Evolutionary conservation across 352 stramenopile genomes (phyloP).

Genomic region (Pythium brachiatum): DNA sequence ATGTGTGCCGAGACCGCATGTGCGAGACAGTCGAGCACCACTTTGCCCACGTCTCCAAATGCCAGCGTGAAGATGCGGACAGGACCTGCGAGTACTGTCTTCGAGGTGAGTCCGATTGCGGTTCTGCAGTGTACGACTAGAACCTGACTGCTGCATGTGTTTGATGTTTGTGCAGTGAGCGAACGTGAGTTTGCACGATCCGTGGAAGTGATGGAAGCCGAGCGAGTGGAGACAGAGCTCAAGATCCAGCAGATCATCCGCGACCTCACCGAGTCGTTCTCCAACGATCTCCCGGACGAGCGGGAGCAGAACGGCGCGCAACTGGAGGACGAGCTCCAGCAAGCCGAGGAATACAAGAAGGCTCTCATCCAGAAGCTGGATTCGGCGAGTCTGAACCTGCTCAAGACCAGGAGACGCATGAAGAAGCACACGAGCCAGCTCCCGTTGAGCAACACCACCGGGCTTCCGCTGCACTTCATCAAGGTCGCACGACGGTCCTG

Average conservation of each 20-base stretch:
- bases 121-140: neutral
- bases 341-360: conserved; percentile 29
- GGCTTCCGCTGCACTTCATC: conserved; percentile 26
- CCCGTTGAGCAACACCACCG: conserved; percentile 10
- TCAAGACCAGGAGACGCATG: conserved; percentile 22
- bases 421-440: conserved; percentile 8
- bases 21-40: conserved; percentile 32
- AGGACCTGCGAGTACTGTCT: conserved; percentile 32
- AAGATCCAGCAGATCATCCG: conserved; percentile 27
- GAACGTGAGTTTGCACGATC: conserved; percentile 29
- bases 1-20: conserved; percentile 23
- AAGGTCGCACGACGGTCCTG: conserved; percentile 8
- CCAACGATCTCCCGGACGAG: conserved; percentile 25
- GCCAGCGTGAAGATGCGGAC: conserved; percentile 18
- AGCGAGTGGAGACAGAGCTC: conserved; percentile 23
- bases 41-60: conserved; percentile 28
- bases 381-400: conserved; percentile 18
- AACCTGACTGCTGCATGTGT: neutral
- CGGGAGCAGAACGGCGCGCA: conserved; percentile 30
- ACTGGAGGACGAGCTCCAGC: conserved; percentile 32
- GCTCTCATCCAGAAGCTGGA: conserved; percentile 21
- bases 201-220: conserved; percentile 29
- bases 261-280: conserved; percentile 23
- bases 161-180: conserved; percentile 7
- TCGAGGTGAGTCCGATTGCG: conserved; percentile 20